Conservation (phyloP, 345 rosid genomes). For the Capsella bursapastoris region DNA sequence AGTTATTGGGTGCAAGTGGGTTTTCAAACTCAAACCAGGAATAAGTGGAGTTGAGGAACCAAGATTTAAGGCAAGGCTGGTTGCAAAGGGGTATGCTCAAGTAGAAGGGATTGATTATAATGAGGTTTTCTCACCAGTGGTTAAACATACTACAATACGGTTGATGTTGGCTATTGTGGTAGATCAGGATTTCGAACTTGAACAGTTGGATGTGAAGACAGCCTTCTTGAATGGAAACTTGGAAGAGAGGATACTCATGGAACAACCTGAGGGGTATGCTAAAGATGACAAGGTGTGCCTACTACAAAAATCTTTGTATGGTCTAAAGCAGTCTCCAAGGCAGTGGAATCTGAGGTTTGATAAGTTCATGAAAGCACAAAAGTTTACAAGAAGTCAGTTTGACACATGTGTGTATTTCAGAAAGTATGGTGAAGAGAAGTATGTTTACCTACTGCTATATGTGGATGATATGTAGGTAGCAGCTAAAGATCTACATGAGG, state of each 20-base stretch:
- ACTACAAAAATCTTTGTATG: not conserved
- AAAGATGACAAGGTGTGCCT: not conserved
- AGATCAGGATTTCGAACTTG: not conserved
- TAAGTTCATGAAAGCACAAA: too few species aligned
- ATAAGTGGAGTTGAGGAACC: not conserved
- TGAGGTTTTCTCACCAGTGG: not conserved
- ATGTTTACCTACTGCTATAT: too few species aligned
- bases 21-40: not conserved
- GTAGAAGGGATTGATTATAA: not conserved
- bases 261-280: not conserved
- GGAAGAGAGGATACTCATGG: not conserved
- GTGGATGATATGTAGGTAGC: not conserved
- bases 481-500: not conserved
- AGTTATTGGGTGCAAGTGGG: not conserved
- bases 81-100: not conserved
- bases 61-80: not conserved
- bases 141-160: not conserved
- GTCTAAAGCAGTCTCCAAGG: not conserved
- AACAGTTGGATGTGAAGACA: not conserved
- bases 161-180: not conserved
- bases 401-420: too few species aligned
- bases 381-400: too few species aligned
- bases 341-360: too few species aligned
- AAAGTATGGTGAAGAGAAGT: too few species aligned
- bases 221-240: not conserved